phyloP scores from a whole-genome alignment of 345 rosid species.

The Kandelia obovata region DNA sequence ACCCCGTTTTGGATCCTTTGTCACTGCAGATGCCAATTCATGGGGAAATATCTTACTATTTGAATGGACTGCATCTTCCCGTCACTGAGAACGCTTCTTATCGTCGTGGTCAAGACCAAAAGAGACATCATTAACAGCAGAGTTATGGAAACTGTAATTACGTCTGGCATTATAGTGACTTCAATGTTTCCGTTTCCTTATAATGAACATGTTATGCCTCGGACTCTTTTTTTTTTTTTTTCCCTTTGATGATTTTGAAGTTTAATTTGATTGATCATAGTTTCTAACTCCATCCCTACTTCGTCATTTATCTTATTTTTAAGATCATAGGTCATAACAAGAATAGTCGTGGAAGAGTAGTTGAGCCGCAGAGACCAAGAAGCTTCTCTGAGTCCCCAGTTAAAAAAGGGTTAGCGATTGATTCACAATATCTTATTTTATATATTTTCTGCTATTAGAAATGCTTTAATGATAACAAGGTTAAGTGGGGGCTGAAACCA shows the following conservation, averaged over 20 bases:
- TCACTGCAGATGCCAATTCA: conserved; percentile 12
- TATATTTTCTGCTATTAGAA: too few relatives aligned
- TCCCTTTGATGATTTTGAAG: not conserved
- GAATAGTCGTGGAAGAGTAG: not conserved
- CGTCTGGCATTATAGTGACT: not conserved
- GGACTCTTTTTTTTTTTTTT: not conserved
- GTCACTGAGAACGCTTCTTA: not conserved
- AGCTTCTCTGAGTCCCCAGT: not conserved
- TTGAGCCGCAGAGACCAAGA: not conserved
- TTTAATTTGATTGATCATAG: not conserved
- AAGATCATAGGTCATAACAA: not conserved
- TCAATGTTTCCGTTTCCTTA: not conserved
- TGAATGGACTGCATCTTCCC: conserved; percentile 1
- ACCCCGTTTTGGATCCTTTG: conserved; percentile 1
- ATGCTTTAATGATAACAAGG: too few relatives aligned
- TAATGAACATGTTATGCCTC: not conserved
- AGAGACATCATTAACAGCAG: conserved; percentile 9
- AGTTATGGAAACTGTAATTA: not conserved
- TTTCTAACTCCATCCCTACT: not conserved
- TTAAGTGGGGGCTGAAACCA: too few relatives aligned
- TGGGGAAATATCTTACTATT: conserved; percentile 4
- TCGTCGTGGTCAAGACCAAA: not conserved
- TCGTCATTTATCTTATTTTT: not conserved
- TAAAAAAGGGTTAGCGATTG: too few relatives aligned
- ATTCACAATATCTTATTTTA: too few relatives aligned